Evolutionary conservation across 2,329 filamentous ascomycete species (phyloP), one percentile per base, ranked within the genome.

Genomic region (Colletotrichum costaricense): DNA sequence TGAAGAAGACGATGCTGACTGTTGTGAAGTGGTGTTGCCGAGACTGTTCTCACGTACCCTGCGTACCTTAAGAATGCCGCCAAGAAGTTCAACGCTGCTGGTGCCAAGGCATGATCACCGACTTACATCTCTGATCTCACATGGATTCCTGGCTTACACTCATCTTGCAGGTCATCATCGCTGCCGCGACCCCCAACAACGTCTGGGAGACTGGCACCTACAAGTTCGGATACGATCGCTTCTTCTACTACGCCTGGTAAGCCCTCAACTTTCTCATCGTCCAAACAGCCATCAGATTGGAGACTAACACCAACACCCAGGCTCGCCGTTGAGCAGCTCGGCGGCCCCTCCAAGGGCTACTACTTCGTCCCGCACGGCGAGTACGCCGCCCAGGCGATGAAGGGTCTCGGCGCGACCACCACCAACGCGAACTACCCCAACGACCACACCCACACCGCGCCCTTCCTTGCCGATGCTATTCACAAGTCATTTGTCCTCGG

Each of bases 361-460:
- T 84, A 85, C 9, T 91, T 89, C 78, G 87, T 93, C 11, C 88
- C 91, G 33, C 91, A 93, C 76, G 88, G 88, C n/a, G 82, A 84
- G 49, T 91, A 91, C 76, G 86, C 87, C 5, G 89, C 87, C 4
- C 84, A 87, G 74, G 86, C 85, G 52, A 91, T 88, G 78, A 78
- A 86, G 78, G 81, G 82, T 16, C 77, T 91, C 58, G 89, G 90
- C 0, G 82, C 81, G 54, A 73, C 81, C 0, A 84, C 81, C 4
- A 88, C 91, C 30, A 86, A 91, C 78, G 81, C 82, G 0, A 84
- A 87, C 74, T 93, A 87, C 74, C 88, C 90, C 0, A 84, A 85
- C 24, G 90, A 92, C 76, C 90, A 93, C 79, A 93, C 90, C 0
- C 91, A 92, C 79, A 92, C 90, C 2, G 88, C 86, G 64, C 82